Conservation (phyloP, 2,329 filamentous ascomycete genomes). For the Beauveria sp. region DNA sequence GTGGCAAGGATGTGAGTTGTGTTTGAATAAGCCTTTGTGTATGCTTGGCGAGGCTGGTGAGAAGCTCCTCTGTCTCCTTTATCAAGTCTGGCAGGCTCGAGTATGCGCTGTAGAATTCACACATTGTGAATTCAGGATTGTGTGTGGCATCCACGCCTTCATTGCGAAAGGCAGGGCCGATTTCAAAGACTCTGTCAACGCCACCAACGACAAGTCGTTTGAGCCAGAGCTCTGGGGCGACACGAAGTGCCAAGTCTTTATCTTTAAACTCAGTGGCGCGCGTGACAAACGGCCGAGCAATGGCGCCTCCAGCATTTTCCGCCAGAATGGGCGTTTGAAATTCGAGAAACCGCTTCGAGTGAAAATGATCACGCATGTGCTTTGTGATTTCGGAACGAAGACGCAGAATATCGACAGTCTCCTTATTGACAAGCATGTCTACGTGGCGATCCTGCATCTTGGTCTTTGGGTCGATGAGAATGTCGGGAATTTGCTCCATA, state of each 20-base stretch:
- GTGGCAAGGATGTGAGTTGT: slow-evolving; percentile 38
- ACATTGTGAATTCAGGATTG: slow-evolving; percentile 95
- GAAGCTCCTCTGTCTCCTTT: slow-evolving; percentile 62
- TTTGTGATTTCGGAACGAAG: slow-evolving; percentile 69
- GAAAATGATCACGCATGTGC: slow-evolving; percentile 65
- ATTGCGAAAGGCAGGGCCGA: slow-evolving; percentile 87
- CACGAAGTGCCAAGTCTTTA: slow-evolving; percentile 67
- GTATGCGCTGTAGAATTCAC: slow-evolving; percentile 92
- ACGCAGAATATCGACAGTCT: slow-evolving; percentile 60
- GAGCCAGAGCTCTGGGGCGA: slow-evolving; percentile 91
- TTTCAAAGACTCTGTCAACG: slow-evolving; percentile 84
- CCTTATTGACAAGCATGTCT: slow-evolving; percentile 71
- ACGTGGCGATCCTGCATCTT: slow-evolving; percentile 73
- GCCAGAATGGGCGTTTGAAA: slow-evolving; percentile 87
- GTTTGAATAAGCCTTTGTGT: slow-evolving; percentile 39
- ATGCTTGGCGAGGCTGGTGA: slow-evolving; percentile 51
- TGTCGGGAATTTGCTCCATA: slow-evolving; percentile 69
- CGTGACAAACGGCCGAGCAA: slow-evolving; percentile 80
- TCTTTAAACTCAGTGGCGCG: slow-evolving; percentile 67
- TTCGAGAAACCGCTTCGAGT: slow-evolving; percentile 68
- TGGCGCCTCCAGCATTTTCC: slow-evolving; percentile 75
- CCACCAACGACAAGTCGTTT: slow-evolving; percentile 88
- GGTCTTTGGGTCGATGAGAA: slow-evolving; percentile 62
- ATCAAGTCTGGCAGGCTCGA: slow-evolving; percentile 71
- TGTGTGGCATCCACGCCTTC: slow-evolving; percentile 87